phyloP scores from a whole-genome alignment of 75 land plant species.

The Picea glauca region DNA sequence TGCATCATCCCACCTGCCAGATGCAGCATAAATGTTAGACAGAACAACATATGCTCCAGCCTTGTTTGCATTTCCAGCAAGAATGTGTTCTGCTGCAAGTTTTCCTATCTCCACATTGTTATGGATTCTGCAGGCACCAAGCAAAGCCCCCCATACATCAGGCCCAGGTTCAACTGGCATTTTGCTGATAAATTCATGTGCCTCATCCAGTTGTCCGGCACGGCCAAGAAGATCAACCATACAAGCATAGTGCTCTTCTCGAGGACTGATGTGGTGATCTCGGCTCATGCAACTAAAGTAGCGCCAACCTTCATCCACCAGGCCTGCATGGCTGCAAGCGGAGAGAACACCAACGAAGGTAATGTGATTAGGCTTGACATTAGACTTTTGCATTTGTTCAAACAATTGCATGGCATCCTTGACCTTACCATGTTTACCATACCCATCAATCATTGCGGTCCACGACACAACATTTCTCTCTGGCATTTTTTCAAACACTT shows the following conservation, averaged over 20 bases:
- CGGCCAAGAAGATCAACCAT: conserved; percentile 12
- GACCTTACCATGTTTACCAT: background rate
- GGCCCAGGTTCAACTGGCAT: conserved; percentile 20
- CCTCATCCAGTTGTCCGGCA: conserved; percentile 8
- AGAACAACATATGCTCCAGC: conserved; percentile 41
- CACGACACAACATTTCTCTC: conserved; percentile 10
- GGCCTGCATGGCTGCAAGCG: conserved; percentile 6
- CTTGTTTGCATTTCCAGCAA: conserved; percentile 31
- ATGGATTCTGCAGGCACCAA: conserved; percentile 44
- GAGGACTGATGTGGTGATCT: background rate
- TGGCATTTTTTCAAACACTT: conserved; percentile 11
- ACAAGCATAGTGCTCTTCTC: background rate
- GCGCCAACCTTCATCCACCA: conserved; percentile 12
- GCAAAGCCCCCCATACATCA: conserved; percentile 55
- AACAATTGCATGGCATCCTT: background rate
- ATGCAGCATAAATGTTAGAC: conserved; percentile 28
- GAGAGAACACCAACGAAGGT: conserved; percentile 14
- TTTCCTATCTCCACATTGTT: conserved; percentile 29
- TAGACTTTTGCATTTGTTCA: conserved; percentile 5
- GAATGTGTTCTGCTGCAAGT: conserved; percentile 21
- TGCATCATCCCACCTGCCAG: conserved; percentile 30
- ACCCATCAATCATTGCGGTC: conserved; percentile 11
- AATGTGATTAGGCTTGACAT: conserved; percentile 1
- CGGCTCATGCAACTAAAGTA: background rate
- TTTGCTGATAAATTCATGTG: background rate